These are phyloP conservation scores for Pleurotus salmoneostramineus DNA, from an alignment of 768 basidiomycete genomes.

Conservation along the genomic window DNA sequence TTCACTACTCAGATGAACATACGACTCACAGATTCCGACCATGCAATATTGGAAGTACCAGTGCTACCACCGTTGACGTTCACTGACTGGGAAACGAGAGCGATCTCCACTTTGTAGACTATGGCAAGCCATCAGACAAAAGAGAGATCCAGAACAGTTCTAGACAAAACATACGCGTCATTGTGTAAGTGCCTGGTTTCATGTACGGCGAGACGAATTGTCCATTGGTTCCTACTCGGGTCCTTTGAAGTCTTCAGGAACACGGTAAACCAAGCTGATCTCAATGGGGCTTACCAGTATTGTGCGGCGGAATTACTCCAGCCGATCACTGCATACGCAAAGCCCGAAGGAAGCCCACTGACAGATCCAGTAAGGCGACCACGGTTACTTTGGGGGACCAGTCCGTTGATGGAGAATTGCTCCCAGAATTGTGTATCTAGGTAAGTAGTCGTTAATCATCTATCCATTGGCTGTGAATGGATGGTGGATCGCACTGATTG, in stretches of 20 bases:
- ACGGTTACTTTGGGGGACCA: conserved; percentile 19
- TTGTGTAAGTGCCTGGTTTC: conserved; percentile 42
- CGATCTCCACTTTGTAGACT: conserved; percentile 35
- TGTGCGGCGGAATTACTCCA: conserved; percentile 26
- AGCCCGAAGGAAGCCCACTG: conserved; percentile 20
- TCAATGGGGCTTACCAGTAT: conserved; percentile 21
- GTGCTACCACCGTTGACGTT: conserved; percentile 21
- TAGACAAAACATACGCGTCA: conserved; percentile 25
- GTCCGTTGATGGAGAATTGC: conserved; percentile 18
- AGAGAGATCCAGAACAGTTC: neutral
- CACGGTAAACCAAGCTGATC: neutral
- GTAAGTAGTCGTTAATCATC: no score
- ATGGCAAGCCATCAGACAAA: neutral
- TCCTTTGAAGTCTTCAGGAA: conserved; percentile 14
- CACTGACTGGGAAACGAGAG: conserved; percentile 21
- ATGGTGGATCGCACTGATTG: conserved; percentile 17
- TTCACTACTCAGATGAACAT: neutral
- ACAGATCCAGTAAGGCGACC: conserved; percentile 26
- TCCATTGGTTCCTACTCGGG: conserved; percentile 23
- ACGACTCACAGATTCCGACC: conserved; percentile 21
- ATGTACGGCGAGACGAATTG: conserved; percentile 34
- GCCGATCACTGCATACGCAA: conserved; percentile 19
- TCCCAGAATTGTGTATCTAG: conserved; percentile 27
- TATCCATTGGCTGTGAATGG: neutral
- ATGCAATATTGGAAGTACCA: conserved; percentile 25